These are phyloP conservation scores for Ophiocordyceps polyrhachis-furcata DNA, from an alignment of 2,329 filamentous ascomycete species.

Conservation along the genomic window DNA sequence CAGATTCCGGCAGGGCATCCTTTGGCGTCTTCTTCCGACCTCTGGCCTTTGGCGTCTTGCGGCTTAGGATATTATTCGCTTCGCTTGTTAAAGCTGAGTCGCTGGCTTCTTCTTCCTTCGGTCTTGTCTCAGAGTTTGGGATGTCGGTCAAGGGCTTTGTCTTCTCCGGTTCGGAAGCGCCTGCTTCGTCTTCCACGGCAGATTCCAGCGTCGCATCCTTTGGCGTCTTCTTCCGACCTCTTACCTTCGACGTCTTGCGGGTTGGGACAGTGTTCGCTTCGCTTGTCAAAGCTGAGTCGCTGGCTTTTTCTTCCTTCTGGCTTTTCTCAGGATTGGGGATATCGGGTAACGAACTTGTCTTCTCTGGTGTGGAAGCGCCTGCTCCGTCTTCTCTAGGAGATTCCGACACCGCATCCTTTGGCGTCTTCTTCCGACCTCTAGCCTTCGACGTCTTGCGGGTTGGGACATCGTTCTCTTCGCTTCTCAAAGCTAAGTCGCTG, in stretches of 20 bases:
- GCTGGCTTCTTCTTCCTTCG: no score
- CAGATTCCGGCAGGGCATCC: no score
- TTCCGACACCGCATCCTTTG: neutral
- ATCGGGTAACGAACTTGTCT: neutral
- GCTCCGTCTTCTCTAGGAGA: neutral
- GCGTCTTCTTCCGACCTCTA: neutral
- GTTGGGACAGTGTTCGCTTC: neutral
- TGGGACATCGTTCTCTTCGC: neutral
- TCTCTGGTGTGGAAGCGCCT: neutral
- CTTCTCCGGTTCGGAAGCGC: neutral
- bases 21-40: no score
- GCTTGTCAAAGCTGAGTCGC: no score
- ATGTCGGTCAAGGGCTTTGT: neutral
- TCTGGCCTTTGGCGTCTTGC: no score
- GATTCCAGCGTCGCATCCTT: neutral
- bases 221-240: neutral
- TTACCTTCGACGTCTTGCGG: neutral
- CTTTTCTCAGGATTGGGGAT: no score
- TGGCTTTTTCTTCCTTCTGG: no score
- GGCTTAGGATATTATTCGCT: no score
- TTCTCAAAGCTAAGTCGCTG: no score
- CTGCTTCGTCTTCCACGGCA: neutral
- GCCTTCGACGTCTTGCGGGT: neutral
- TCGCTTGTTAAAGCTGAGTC: no score
- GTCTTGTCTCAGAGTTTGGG: no score